Base-by-base conservation (phyloP, 352 stramenopile species). In the Globisporangium recalcitrans region DNA sequence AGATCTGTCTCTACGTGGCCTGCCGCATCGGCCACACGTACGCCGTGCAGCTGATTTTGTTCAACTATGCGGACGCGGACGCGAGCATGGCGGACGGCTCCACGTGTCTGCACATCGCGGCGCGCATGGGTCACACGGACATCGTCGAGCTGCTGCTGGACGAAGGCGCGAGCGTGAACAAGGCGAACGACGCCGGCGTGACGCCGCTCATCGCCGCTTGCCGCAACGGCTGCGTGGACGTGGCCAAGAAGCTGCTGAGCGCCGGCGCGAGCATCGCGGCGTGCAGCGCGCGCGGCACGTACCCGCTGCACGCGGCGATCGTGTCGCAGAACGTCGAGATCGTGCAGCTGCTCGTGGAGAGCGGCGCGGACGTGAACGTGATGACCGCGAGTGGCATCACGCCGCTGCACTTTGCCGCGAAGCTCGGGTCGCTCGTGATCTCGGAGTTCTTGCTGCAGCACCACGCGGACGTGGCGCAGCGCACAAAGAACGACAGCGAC, bases 401-500 rank as follows among this genome's bases (percentile, higher is more conserved):
- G n/a, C 84, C 82, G 47, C 71, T 93, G 55, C 84, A 90, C 58
- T 91, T 91, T 49, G 82, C 80, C 1, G 84, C 80, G 62, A 88
- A 88, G 47, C 64, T 90, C 40, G 82, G 80, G 2, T 80, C 72
- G 5, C 32, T 87, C 11, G 76, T 72, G 44, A 80, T 90, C 31
- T 80, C 77, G 6, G 74, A 89, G 66, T 80, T 84, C 32, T 56
- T 93, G 52, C 55, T 93, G 44, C 71, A 77, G n/a, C 75, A 89
- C 64, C 58, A 85, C 51, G 83, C 81, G 1, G 78, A 91, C 63
- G 78, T 75, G 0, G 69, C 82, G 61, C 84, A 85, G 57, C 77
- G 77, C 62, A 90, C 83, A 62, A 87, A 85, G 65, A 88, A 85
- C 65, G 79, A 87, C 65, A 92, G 80, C 63, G 80, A 92, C 49